These are phyloP conservation scores for Kondoa subrosea DNA, from an alignment of 768 basidiomycete species.

Conservation along the genomic window DNA sequence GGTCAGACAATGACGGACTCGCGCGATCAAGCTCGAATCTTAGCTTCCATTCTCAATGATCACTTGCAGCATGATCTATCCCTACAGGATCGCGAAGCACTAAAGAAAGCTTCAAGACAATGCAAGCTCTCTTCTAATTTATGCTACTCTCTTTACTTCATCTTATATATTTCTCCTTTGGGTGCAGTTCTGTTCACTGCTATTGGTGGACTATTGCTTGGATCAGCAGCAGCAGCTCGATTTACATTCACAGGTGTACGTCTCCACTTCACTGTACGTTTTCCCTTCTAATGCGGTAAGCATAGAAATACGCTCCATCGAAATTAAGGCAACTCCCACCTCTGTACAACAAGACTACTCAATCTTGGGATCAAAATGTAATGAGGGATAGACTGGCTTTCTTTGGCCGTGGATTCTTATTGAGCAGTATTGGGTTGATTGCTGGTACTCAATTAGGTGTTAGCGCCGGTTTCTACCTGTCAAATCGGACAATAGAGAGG, in stretches of 20 bases:
- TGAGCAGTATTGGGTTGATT: background rate
- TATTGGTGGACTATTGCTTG: background rate
- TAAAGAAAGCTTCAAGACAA: background rate
- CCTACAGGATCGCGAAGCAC: background rate
- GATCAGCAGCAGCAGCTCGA: background rate
- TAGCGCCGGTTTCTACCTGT: background rate
- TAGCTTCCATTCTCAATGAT: background rate
- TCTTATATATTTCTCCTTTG: background rate
- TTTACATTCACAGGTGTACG: background rate
- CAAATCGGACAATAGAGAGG: background rate
- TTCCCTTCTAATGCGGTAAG: no score
- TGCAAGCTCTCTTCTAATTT: background rate
- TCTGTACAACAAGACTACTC: background rate
- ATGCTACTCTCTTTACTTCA: background rate
- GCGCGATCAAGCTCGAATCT: background rate
- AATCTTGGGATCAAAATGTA: background rate
- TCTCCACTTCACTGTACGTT: no score
- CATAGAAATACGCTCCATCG: background rate
- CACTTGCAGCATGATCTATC: background rate
- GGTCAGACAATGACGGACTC: background rate
- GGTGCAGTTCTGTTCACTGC: background rate
- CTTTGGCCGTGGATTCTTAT: background rate
- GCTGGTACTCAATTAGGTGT: background rate
- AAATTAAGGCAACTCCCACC: background rate
- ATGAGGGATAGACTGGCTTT: background rate